phyloP scores from a whole-genome alignment of 2,329 filamentous ascomycete genomes.

The Trichophyton benhamiae region DNA sequence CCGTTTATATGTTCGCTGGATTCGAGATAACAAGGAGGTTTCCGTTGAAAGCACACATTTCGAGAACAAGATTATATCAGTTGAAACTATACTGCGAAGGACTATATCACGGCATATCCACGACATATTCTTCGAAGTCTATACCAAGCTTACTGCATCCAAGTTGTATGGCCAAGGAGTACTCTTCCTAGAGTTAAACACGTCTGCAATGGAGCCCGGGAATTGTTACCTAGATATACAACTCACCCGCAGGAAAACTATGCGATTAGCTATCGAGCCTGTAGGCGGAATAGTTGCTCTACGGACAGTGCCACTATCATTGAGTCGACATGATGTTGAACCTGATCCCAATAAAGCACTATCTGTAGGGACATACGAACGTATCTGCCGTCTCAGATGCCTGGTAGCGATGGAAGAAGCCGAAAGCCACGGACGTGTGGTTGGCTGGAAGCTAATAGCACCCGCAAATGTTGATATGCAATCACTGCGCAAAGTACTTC shows the following conservation, averaged over 20 bases:
- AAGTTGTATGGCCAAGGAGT: conserved; percentile 50
- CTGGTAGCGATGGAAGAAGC: conserved; percentile 30
- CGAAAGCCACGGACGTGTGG: conserved; percentile 24
- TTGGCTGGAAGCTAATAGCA: conserved; percentile 25
- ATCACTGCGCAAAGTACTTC: conserved; percentile 46
- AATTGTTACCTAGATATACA: conserved; percentile 58
- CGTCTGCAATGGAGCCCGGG: conserved; percentile 50
- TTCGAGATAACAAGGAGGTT: conserved; percentile 67
- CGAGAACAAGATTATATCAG: conserved; percentile 54
- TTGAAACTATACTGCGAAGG: conserved; percentile 59
- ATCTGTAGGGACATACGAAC: conserved; percentile 29
- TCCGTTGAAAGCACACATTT: conserved; percentile 55
- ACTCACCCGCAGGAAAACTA: conserved; percentile 49
- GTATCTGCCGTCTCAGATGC: conserved; percentile 29
- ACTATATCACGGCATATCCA: conserved; percentile 65
- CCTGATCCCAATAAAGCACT: conserved; percentile 46
- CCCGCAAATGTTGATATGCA: conserved; percentile 28
- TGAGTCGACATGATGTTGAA: conserved; percentile 48
- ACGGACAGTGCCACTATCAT: conserved; percentile 49
- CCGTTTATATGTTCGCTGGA: conserved; percentile 54
- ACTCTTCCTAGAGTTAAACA: conserved; percentile 45
- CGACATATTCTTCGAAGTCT: conserved; percentile 56
- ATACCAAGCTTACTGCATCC: conserved; percentile 46
- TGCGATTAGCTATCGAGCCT: conserved; percentile 59
- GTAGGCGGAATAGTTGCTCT: conserved; percentile 66